Conservation (phyloP, 2,329 filamentous ascomycete species). For the Alternaria sp. region DNA sequence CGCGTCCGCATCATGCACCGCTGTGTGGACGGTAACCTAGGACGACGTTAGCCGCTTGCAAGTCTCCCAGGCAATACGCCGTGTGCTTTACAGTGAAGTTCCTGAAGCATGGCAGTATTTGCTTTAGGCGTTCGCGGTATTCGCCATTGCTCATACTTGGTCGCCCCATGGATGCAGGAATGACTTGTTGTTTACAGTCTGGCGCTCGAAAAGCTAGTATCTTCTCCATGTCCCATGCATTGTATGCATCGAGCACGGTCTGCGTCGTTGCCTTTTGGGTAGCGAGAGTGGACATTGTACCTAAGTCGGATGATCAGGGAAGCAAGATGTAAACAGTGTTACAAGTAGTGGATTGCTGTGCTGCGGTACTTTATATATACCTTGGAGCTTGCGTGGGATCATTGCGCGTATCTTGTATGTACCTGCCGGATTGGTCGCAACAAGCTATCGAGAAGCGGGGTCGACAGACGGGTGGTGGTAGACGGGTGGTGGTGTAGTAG, state of each 20-base stretch:
- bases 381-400: neutral
- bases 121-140: neutral
- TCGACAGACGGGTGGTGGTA: neutral
- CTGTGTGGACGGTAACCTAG: neutral
- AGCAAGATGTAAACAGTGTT: neutral
- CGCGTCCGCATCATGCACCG: neutral
- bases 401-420: neutral
- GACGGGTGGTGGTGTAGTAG: neutral
- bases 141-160: neutral
- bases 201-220: neutral
- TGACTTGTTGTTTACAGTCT: neutral
- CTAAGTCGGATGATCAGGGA: neutral
- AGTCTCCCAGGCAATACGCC: rapidly evolving
- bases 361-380: neutral
- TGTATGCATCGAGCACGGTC: neutral
- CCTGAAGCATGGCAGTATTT: neutral
- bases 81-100: neutral
- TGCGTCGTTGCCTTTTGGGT: neutral
- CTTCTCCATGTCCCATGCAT: neutral
- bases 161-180: neutral
- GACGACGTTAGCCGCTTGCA: neutral
- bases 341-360: neutral
- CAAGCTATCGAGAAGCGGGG: neutral
- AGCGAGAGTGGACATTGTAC: neutral
- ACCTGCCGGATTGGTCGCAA: neutral